phyloP scores from a whole-genome alignment of 2,329 filamentous ascomycete species.

The Chrysosporium queenslandicum region DNA sequence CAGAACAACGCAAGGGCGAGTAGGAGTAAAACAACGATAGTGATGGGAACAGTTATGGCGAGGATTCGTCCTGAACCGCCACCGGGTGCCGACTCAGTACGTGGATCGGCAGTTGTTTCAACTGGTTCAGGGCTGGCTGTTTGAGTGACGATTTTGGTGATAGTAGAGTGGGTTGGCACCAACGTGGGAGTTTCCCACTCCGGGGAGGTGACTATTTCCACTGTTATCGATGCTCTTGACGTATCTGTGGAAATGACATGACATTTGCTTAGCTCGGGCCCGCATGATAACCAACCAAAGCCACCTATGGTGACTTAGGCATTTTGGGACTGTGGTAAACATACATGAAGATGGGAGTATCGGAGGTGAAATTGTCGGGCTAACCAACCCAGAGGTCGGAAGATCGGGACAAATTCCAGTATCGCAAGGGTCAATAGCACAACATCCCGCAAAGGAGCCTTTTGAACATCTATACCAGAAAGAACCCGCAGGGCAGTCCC shows the following conservation, averaged over 20 bases:
- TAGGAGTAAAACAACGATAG: conserved; percentile 4
- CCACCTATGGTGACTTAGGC: too few species aligned
- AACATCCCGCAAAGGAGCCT: conserved; percentile 15
- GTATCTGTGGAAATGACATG: too few species aligned
- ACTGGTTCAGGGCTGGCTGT: background rate
- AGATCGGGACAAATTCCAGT: conserved; percentile 10
- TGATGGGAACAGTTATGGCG: conserved; percentile 1
- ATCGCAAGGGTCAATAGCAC: conserved; percentile 13
- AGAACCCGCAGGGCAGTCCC: conserved; percentile 1
- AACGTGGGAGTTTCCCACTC: background rate
- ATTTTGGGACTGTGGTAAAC: too few species aligned
- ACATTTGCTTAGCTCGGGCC: too few species aligned
- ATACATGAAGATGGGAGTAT: too few species aligned
- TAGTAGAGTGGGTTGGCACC: background rate
- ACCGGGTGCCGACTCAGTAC: background rate
- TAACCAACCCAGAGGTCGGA: background rate
- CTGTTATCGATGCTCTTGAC: background rate
- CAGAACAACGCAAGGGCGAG: conserved; percentile 1
- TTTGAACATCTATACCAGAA: conserved; percentile 13
- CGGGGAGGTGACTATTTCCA: background rate
- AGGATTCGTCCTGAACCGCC: background rate
- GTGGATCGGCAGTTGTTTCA: background rate
- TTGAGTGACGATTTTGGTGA: background rate
- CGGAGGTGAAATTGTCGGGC: too few species aligned
- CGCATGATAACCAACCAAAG: too few species aligned